Base-by-base conservation (phyloP, 352 stramenopile genomes). In the Globisporangium megalacanthum region DNA sequence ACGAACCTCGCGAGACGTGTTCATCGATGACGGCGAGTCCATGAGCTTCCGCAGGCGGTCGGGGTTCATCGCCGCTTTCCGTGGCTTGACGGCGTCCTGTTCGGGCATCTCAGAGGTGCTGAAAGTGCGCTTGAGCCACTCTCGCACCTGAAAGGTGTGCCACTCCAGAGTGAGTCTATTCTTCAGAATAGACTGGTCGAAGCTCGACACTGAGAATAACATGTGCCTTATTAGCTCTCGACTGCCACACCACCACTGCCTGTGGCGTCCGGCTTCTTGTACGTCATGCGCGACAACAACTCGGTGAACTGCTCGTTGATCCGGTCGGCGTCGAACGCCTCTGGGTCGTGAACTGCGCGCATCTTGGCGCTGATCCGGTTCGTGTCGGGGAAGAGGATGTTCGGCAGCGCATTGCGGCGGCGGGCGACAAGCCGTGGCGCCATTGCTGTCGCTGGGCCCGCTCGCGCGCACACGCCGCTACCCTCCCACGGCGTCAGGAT, bases 371-470 rank as follows among this genome's bases (percentile, higher is more conserved):
- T 87, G 57, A 94, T 79, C 0, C 84, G 79, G 5, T 64, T 58
- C 9, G 81, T 77, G 49, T 94, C 82, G 0, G 82, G 81, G 19
- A 92, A 89, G 11, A 92, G 55, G 15, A 90, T 77, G 39, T 78
- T 84, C 1, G 79, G 79, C 44, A 94, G 54, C 13, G 81, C 83
- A 20, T 73, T 57, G 19, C 83, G 69, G 33, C 79, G 72, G 5
- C 58, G 64, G 19, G 39, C 62, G 49, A 79, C 68, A 3, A 68
- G 77, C 14, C 82, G 69, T 17, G 77, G 79, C 5, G 65, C 60
- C 19, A 82, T 63, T 11, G 76, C 44, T 20, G 66, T 70, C 6
- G 68, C 69, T 9, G 76, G 60, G 0, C 76, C 49, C 2, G 65
- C 58, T 10, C 68, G 61, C 35, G 72, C 72, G 52, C 76, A 75